Evolutionary conservation across 495 filamentous ascomycete genomes (phyloP).

Genomic region (Cudoniella acicularis): DNA sequence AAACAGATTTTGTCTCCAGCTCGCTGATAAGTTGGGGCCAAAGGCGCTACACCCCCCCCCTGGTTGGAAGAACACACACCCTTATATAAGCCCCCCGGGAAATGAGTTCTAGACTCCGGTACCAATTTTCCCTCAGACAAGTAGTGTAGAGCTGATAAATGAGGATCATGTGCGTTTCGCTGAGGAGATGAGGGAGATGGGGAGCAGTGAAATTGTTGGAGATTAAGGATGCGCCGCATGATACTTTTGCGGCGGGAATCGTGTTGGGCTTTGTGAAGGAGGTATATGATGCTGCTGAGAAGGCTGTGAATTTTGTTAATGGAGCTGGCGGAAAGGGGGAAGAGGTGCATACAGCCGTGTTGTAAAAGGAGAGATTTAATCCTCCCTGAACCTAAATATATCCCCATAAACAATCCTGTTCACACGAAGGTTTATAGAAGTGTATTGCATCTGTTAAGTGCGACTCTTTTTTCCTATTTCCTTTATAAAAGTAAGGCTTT

Average conservation of each 20-base stretch:
- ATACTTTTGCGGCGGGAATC: neutral
- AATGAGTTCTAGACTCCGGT: neutral
- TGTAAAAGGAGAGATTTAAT: too few species aligned
- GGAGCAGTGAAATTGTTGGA: neutral
- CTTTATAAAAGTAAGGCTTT: too few species aligned
- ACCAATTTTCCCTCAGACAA: neutral
- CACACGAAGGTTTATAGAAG: too few species aligned
- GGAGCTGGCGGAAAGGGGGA: too few species aligned
- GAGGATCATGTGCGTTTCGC: neutral
- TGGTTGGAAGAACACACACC: neutral
- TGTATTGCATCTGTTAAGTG: too few species aligned
- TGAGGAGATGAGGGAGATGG: neutral
- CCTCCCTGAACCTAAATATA: too few species aligned
- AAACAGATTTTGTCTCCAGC: neutral
- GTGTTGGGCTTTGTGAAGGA: neutral
- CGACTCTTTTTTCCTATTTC: too few species aligned
- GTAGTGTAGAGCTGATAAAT: neutral
- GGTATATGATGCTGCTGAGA: neutral
- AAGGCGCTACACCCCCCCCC: neutral
- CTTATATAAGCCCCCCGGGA: neutral
- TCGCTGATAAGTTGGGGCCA: neutral
- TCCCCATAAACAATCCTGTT: too few species aligned
- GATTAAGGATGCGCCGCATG: neutral
- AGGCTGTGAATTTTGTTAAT: neutral
- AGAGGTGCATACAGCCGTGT: too few species aligned